Evolutionary conservation across 305 asterid species (phyloP).

Genomic region (Fraxinus latifolia): DNA sequence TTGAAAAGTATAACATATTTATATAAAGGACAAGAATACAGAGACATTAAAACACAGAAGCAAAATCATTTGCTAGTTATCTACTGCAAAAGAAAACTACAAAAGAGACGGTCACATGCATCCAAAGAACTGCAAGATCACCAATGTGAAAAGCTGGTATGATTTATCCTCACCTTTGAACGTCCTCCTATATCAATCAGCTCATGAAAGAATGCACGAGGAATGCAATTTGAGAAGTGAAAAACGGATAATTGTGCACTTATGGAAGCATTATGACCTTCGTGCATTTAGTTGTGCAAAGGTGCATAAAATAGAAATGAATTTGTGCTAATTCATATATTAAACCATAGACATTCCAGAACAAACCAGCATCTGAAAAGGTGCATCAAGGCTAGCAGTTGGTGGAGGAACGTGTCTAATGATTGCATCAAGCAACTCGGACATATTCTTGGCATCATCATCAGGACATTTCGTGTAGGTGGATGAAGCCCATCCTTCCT

Average conservation of each 20-base stretch:
- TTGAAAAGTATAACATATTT: conserved; percentile 18
- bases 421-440: conserved; percentile 85
- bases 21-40: neutral
- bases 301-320: neutral
- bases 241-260: neutral
- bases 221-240: neutral
- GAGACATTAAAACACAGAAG: conserved; percentile 3
- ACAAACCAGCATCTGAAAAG: conserved; percentile 97
- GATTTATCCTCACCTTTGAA: conserved; percentile 6
- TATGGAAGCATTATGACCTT: neutral
- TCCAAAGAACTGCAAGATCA: conserved; percentile 1
- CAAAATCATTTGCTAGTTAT: conserved; percentile 1
- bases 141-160: conserved; percentile 11
- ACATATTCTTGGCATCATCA: conserved; percentile 73
- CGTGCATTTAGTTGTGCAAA: neutral
- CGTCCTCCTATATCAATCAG: conserved; percentile 15
- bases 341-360: conserved; percentile 23
- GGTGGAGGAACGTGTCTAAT: conserved; percentile 83
- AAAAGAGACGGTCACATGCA: neutral
- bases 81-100: conserved; percentile 5
- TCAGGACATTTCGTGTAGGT: conserved; percentile 77
- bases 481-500: conserved; percentile 98
- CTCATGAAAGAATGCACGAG: conserved; percentile 5
- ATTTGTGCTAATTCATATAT: neutral
- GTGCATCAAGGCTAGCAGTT: conserved; percentile 66